Conservation (phyloP, 2,329 filamentous ascomycete genomes). For the Mariannaea elegans region DNA sequence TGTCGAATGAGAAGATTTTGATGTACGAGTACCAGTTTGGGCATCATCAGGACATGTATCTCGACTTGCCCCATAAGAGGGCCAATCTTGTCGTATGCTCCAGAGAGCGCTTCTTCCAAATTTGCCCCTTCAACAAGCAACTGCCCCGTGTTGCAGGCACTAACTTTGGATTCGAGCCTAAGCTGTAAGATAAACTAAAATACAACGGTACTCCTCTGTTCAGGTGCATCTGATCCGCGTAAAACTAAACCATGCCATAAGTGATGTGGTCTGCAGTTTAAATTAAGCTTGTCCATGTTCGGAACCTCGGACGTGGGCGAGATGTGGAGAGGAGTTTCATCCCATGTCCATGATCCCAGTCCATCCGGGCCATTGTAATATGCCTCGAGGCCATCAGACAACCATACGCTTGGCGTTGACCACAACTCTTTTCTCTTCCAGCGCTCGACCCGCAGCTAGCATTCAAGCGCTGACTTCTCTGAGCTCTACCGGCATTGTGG, state of each 20-base stretch:
- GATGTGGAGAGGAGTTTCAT: too few relatives aligned
- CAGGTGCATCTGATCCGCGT: too few relatives aligned
- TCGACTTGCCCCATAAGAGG: conserved; percentile 77
- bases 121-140: conserved; percentile 65
- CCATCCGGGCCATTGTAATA: too few relatives aligned
- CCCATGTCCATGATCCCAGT: too few relatives aligned
- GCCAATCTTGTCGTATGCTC: conserved; percentile 72
- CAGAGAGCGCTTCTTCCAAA: conserved; percentile 74
- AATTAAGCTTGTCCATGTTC: too few relatives aligned
- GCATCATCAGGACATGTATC: conserved; percentile 75
- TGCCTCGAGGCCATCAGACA: background rate
- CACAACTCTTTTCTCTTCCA: background rate
- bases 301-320: too few relatives aligned
- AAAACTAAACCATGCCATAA: too few relatives aligned
- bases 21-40: conserved; percentile 79
- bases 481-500: background rate
- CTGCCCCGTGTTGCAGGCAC: conserved; percentile 64
- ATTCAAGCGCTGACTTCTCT: too few relatives aligned
- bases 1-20: conserved; percentile 72
- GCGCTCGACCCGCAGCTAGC: too few relatives aligned
- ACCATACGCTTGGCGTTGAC: background rate
- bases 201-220: too few relatives aligned
- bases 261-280: too few relatives aligned
- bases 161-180: conserved; percentile 60
- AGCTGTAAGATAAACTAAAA: conserved; percentile 51